Evolutionary conservation across 2,329 filamentous ascomycete species (phyloP), one percentile per base, ranked within the genome.

Genomic region (Botrytis fabae): DNA sequence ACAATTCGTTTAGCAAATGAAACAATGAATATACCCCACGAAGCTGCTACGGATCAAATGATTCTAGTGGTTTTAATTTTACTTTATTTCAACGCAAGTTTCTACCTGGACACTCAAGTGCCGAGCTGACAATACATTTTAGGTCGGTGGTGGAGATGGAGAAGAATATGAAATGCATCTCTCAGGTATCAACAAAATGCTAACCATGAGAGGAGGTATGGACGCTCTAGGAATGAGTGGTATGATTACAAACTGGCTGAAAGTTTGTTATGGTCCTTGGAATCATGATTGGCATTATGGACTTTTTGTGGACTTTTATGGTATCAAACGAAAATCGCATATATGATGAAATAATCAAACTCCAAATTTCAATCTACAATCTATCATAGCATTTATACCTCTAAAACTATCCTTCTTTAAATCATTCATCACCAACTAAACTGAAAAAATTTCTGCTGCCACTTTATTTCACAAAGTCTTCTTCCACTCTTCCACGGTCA

Each of bases 401-500:
- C 2, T 2, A 57, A 25, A 60, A n/a, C 1, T 8, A 69, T 1
- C 18, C 20, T 28, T 14, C 46, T 8, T 40, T 8, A 5, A 12
- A 38, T 44, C 12, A 32, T 12, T 8, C 25, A 68, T 54, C 25
- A 12, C 12, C 25, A 25, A 46, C 28, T 22, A 38, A 4, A 12
- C 18, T 22, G 32, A 44, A 20, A n/a, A n/a, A 10, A 1, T 28
- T 1, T 14, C 10, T 38, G 40, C 25, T 5, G 7, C 6, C 14
- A 28, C 48, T 40, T 57, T 35, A 57, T 25, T 60, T 66, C 32
- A 59, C 69, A 78, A 65, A 48, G 40, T 77, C 40, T 75, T 69
- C 42, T 73, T 76, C 78, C 77, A 79, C 59, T 78, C 77, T 2
- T 46, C 74, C 28, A 79, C 77, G 4, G 75, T 78, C 59, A 75